phyloP scores from a whole-genome alignment of 2,329 filamentous ascomycete species.

The Paecilomyces variotii region DNA sequence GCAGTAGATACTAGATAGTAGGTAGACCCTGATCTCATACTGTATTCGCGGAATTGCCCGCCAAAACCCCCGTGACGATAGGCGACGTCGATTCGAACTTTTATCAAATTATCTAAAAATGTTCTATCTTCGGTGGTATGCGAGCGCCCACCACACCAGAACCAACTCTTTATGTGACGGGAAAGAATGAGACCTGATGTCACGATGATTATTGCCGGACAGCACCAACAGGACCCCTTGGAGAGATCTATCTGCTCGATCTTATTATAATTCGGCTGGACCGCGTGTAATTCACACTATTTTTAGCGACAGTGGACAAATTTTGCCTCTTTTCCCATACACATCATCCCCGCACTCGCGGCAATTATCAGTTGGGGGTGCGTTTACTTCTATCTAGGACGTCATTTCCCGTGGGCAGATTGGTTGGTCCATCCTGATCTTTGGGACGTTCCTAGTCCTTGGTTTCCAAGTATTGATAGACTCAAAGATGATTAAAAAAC shows the following conservation, averaged over 20 bases:
- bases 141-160: not conserved
- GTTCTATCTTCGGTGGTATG: not conserved
- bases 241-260: too few species aligned
- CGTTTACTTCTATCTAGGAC: not conserved
- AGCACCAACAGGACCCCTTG: not conserved
- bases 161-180: not conserved
- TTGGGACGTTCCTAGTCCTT: not conserved
- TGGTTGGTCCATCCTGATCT: not conserved
- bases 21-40: not conserved
- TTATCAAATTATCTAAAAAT: not conserved
- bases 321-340: not conserved
- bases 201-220: not conserved
- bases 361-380: not conserved
- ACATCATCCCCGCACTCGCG: not conserved
- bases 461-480: not conserved
- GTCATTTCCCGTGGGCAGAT: not conserved
- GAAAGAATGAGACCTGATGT: not conserved
- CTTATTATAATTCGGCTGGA: not conserved
- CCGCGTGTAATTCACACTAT: not conserved
- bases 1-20: not conserved
- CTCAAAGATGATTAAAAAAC: not conserved
- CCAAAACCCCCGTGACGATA: not conserved
- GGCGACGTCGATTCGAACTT: not conserved
- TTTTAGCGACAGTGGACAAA: not conserved
- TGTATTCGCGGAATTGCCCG: not conserved